phyloP scores from a whole-genome alignment of 2,329 filamentous ascomycete genomes.

The Apiospora malaysiana region DNA sequence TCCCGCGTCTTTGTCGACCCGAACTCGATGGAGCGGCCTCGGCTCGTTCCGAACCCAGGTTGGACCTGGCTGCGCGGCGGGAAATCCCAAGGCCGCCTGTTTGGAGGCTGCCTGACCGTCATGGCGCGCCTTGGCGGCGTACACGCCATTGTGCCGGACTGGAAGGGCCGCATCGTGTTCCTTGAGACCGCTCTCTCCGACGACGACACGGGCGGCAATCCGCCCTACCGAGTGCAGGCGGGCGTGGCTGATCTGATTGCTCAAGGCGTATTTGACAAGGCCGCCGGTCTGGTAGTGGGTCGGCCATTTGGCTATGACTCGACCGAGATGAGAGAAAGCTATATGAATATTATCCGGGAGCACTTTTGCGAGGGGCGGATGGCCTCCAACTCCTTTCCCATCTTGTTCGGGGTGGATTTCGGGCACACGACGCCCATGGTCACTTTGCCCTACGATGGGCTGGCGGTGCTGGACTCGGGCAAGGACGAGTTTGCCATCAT shows the following conservation, averaged over 20 bases:
- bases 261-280: slow-evolving; percentile 48
- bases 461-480: slow-evolving; percentile 46
- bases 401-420: slow-evolving; percentile 49
- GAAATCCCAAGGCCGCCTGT: slow-evolving; percentile 48
- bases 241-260: slow-evolving; percentile 49
- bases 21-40: background rate
- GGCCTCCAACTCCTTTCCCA: slow-evolving; percentile 42
- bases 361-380: slow-evolving; percentile 44
- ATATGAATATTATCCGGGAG: slow-evolving; percentile 39
- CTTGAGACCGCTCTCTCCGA: slow-evolving; percentile 48
- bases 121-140: slow-evolving; percentile 45
- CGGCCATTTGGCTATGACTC: slow-evolving; percentile 48
- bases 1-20: slow-evolving; percentile 29
- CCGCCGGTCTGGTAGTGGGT: slow-evolving; percentile 48
- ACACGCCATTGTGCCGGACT: slow-evolving; percentile 41
- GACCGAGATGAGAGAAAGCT: slow-evolving; percentile 35
- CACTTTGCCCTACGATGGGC: slow-evolving; percentile 46
- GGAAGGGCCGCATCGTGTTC: slow-evolving; percentile 47
- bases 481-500: slow-evolving; percentile 43
- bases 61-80: slow-evolving; percentile 48
- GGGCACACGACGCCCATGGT: slow-evolving; percentile 50
- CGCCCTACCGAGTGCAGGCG: slow-evolving; percentile 39
- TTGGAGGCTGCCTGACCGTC: slow-evolving; percentile 50
- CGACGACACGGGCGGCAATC: slow-evolving; percentile 31
- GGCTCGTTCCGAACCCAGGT: slow-evolving; percentile 34